Evolutionary conservation across 768 basidiomycete genomes (phyloP).

Genomic region (Boletus reticuloceps): DNA sequence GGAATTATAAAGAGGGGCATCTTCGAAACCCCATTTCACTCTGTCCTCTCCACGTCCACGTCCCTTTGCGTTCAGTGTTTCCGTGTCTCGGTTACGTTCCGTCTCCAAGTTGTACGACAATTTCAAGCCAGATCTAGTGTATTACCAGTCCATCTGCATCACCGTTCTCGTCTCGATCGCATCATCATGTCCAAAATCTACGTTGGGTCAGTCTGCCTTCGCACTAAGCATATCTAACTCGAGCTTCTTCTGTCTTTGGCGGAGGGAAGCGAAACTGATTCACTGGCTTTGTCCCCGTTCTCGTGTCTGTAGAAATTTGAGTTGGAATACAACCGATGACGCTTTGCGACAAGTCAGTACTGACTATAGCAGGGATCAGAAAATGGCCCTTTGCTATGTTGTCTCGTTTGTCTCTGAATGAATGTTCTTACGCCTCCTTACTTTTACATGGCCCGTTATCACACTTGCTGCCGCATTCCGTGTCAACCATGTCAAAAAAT

Average conservation of each 20-base stretch:
- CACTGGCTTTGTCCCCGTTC: conserved; percentile 38
- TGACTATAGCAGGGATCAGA: conserved; percentile 38
- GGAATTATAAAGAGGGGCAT: conserved; percentile 43
- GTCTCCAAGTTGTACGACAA: conserved; percentile 50
- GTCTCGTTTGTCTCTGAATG: conserved; percentile 37
- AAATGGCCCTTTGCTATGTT: conserved; percentile 40
- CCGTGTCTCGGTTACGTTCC: conserved; percentile 55
- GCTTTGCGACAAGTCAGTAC: conserved; percentile 81
- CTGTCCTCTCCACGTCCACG: conserved; percentile 48
- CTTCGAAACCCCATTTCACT: conserved; percentile 27
- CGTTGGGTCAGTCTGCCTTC: conserved; percentile 86
- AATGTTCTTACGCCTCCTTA: conserved; percentile 30
- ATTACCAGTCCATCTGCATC: conserved; percentile 37
- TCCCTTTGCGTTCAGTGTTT: conserved; percentile 47
- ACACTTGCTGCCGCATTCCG: conserved; percentile 17
- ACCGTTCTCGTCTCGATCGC: conserved; percentile 14
- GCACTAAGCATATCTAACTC: conserved; percentile 43
- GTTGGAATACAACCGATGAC: conserved; percentile 96
- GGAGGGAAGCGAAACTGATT: conserved; percentile 56
- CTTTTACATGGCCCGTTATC: conserved; percentile 26
- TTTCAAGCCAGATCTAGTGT: conserved; percentile 49
- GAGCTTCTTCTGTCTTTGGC: conserved; percentile 44
- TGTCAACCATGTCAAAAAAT: conserved; percentile 22
- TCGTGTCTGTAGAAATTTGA: conserved; percentile 77
- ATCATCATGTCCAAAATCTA: conserved; percentile 78